A percentile compares a stretch with the other conserved stretches of the same genome.
Evolutionary conservation across 2,329 filamentous ascomycete species (phyloP).

Genomic region (Stromatinia cepivora): DNA sequence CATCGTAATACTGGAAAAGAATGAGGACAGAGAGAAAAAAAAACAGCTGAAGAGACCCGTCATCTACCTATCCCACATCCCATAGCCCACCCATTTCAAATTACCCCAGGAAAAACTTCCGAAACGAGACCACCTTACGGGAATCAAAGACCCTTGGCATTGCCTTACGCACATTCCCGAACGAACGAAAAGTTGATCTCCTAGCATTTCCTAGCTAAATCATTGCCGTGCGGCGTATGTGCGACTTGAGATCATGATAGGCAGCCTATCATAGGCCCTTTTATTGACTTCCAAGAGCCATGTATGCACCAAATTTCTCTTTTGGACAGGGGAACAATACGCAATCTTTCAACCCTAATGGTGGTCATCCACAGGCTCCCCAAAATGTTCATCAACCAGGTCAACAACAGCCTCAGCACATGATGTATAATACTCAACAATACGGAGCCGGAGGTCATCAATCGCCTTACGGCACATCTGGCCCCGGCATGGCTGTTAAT

Average conservation of each 20-base stretch:
- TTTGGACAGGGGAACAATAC: slow-evolving; percentile 25
- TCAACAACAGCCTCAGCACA: slow-evolving; percentile 45
- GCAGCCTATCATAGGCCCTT: slow-evolving; percentile 25
- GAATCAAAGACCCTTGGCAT: slow-evolving; percentile 22
- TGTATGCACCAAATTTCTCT: slow-evolving; percentile 28
- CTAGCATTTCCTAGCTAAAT: slow-evolving; percentile 18
- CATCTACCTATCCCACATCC: slow-evolving; percentile 16
- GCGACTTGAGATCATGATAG: slow-evolving; percentile 24
- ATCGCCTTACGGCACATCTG: slow-evolving; percentile 34
- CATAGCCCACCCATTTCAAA: slow-evolving; percentile 8
- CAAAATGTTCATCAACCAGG: slow-evolving; percentile 32
- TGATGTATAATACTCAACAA: slow-evolving; percentile 56
- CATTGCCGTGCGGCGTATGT: slow-evolving; percentile 26
- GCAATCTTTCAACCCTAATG: slow-evolving; percentile 28
- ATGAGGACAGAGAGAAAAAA: slow-evolving; percentile 2
- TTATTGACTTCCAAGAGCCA: slow-evolving; percentile 23
- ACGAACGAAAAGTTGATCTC: slow-evolving; percentile 24
- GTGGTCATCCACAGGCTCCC: slow-evolving; percentile 25
- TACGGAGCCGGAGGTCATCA: slow-evolving; percentile 33
- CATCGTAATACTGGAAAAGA: slow-evolving; percentile 18
- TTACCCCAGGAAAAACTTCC: slow-evolving; percentile 20
- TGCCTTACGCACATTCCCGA: slow-evolving; percentile 24
- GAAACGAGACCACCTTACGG: slow-evolving; percentile 19
- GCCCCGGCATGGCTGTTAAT: slow-evolving; percentile 37
- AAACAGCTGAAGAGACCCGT: not conserved